Evolutionary conservation across 805 yeast species (phyloP).

Genomic region (Hagleromyces aurorensis): DNA sequence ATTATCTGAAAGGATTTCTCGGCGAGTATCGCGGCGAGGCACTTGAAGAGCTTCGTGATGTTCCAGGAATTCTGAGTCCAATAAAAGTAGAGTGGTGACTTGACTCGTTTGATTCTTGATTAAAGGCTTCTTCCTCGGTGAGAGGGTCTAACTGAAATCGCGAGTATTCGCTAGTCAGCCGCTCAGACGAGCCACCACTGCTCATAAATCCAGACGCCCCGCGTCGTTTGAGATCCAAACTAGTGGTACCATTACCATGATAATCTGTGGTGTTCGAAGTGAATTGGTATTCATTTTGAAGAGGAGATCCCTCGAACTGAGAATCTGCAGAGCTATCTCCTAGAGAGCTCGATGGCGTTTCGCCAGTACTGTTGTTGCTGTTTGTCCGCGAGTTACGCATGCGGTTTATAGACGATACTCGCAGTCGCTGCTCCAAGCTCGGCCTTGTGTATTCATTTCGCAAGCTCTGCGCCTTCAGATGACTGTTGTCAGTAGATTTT

Average conservation of each 20-base stretch:
- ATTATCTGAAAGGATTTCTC: no score
- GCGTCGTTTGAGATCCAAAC: conserved; percentile 14
- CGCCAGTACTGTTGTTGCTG: no score
- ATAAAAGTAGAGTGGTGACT: no score
- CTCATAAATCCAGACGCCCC: no score
- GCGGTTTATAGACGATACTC: no score
- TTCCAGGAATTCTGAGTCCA: no score
- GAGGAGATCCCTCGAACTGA: no score
- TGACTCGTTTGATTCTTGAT: conserved; percentile 5
- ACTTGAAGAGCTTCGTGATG: no score
- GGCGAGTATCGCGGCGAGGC: no score
- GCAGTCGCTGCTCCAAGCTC: conserved; percentile 2
- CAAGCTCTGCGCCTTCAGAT: conserved; percentile 12
- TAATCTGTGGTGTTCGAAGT: conserved; percentile 5
- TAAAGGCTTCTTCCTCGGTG: conserved; percentile 23
- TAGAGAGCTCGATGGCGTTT: no score
- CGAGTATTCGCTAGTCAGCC: conserved; percentile 2
- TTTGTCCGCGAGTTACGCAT: no score
- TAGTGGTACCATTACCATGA: conserved; percentile 8
- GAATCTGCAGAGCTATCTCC: no score
- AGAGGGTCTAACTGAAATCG: conserved; percentile 18
- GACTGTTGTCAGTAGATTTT: conserved; percentile 30
- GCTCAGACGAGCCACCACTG: conserved; percentile 1
- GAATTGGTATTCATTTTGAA: conserved; percentile 5
- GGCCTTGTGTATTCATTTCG: conserved; percentile 2